phyloP scores from a whole-genome alignment of 495 filamentous ascomycete species.

The Aspergillus conjunctus region DNA sequence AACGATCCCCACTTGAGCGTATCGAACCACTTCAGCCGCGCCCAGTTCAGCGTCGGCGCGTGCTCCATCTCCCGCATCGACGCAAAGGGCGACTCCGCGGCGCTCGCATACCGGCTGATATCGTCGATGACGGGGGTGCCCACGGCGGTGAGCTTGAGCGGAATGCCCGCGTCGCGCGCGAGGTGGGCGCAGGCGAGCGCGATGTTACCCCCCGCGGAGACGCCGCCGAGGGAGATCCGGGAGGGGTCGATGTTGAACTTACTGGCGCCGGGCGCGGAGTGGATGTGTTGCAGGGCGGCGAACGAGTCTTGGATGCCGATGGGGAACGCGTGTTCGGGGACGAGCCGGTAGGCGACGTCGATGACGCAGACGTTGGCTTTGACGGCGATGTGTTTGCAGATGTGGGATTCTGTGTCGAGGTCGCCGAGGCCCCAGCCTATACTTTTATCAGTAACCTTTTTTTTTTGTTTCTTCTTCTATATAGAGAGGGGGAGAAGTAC shows the following conservation, averaged over 20 bases:
- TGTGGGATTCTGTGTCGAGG: constrained; percentile 41
- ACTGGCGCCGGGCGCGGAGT: constrained; percentile 26
- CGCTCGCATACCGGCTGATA: constrained; percentile 38
- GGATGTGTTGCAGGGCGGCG: constrained; percentile 36
- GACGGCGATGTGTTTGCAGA: constrained; percentile 34
- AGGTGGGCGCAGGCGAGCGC: constrained; percentile 49
- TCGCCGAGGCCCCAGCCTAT: constrained; percentile 53
- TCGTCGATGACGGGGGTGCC: constrained; percentile 44
- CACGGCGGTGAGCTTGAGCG: constrained; percentile 44
- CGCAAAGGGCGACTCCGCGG: constrained; percentile 47
- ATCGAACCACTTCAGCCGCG: constrained; percentile 50
- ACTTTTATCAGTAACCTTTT: constrained; percentile 19
- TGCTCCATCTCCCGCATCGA: constrained; percentile 47
- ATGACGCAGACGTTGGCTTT: constrained; percentile 49
- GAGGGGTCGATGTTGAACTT: constrained; percentile 47
- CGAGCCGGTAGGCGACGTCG: constrained; percentile 56
- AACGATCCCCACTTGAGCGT: constrained; percentile 34
- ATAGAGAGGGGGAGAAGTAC: constrained; percentile 7
- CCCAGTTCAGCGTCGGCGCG: constrained; percentile 52
- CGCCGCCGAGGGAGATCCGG: constrained; percentile 51
- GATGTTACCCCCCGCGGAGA: constrained; percentile 53
- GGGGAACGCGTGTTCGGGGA: constrained; percentile 49
- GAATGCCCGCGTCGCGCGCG: constrained; percentile 49
- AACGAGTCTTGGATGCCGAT: constrained; percentile 52
- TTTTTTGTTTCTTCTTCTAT: neutral